Percentiles rank a stretch among this genome's conserved stretches.
phyloP scores from a whole-genome alignment of 768 basidiomycete species.

The Pluteus cervinus region DNA sequence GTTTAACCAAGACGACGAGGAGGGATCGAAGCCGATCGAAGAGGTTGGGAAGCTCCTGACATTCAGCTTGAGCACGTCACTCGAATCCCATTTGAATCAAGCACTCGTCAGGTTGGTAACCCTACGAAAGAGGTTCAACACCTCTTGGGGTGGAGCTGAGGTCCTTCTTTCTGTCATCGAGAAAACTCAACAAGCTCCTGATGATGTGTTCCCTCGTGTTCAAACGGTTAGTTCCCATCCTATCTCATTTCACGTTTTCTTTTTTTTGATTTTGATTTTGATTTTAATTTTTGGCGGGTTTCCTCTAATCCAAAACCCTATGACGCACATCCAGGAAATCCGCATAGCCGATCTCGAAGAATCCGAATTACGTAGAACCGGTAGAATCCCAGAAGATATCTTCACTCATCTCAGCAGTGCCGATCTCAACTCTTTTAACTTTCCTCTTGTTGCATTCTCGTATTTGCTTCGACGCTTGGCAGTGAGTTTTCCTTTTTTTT shows the following conservation, averaged over 20 bases:
- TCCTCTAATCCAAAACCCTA: too few relatives aligned
- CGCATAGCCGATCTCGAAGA: too few relatives aligned
- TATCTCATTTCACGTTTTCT: too few relatives aligned
- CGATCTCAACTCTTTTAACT: slow-evolving; percentile 45
- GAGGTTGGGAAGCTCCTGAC: slow-evolving; percentile 46
- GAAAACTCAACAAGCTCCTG: slow-evolving; percentile 32
- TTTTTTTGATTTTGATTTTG: too few relatives aligned
- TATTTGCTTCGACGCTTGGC: slow-evolving; percentile 64
- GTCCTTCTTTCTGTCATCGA: slow-evolving; percentile 40
- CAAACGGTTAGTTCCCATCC: too few relatives aligned
- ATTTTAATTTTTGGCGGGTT: too few relatives aligned
- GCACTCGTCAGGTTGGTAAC: slow-evolving; percentile 48
- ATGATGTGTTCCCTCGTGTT: slow-evolving; percentile 29
- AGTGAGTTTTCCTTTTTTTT: slow-evolving; percentile 30
- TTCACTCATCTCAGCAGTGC: slow-evolving; percentile 25
- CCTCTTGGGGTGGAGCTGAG: slow-evolving; percentile 72
- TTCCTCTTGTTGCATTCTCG: slow-evolving; percentile 56
- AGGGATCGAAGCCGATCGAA: slow-evolving; percentile 18
- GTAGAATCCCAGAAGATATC: slow-evolving; percentile 50
- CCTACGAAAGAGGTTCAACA: slow-evolving; percentile 40
- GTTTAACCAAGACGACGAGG: slow-evolving; percentile 17
- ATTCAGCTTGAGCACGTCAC: slow-evolving; percentile 58
- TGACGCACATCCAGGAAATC: too few relatives aligned
- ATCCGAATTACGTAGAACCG: too few relatives aligned
- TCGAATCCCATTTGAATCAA: slow-evolving; percentile 57